Evolutionary conservation across 768 basidiomycete species (phyloP), one percentile per base, ranked within the genome.

Genomic region (Termitomyces bulborhizus): DNA sequence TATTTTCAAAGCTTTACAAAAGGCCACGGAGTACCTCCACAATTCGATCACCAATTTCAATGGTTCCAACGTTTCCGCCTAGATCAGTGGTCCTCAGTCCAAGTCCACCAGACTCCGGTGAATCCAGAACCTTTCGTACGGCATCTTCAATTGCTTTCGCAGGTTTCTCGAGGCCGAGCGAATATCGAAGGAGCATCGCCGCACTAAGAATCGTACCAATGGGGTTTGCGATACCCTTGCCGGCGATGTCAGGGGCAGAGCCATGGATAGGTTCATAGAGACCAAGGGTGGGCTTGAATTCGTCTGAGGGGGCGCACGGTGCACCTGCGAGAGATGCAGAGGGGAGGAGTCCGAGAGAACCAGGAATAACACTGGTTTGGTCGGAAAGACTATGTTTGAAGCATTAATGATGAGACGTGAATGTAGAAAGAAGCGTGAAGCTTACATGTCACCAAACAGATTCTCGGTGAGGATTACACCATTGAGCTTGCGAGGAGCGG

Each of bases 211-310:
- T 96, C 15, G 94, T 95, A 51, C 94, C 94, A 63, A 97, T 83
- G 36, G 94, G 94, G 68, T 97, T 97, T 61, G 94, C 94, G 63
- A 95, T 92, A 16, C 90, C 89, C 69, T 90, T 76, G 1, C 92
- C 93, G n/a, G 94, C 91, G 58, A 97, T 97, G 66, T 96, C 94
- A 50, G 94, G 94, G 1, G 94, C 94, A 42, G 92, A 93, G 49
- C 92, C 92, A 65, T 96, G 93, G 60, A 97, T 97, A 48, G 97
- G 97, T 73, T 99, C 97, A 76, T 99, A 99, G 42, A 99, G 75
- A 41, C 97, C 97, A 16, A 82, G 71, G 2, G 89, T 88, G 6
- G 89, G 84, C 66, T 88, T 90, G 69, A 87, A 88, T 57, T 81
- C 75, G 27, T 81, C 73, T 1, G 82, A 86, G 59, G 75, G 78